Conservation (phyloP, 1,284 basidiomycete genomes). For the Hemileia vastatrix region DNA sequence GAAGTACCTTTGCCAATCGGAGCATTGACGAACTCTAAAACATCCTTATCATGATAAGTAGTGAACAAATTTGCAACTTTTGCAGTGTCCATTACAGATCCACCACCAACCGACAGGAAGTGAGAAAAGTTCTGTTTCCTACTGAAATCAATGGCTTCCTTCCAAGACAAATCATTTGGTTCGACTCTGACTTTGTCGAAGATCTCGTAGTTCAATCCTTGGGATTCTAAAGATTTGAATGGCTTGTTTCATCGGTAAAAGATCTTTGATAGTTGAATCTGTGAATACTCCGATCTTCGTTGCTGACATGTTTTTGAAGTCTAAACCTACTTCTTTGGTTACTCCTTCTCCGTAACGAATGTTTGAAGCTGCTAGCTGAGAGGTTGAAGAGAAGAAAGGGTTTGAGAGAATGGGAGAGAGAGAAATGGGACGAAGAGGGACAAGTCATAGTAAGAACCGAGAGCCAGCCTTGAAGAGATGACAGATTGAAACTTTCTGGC, state of each 20-base stretch:
- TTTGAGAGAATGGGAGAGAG: too few relatives aligned
- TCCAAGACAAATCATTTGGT: conserved; percentile 74
- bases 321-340: conserved; percentile 32
- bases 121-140: conserved; percentile 78
- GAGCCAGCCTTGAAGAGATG: too few relatives aligned
- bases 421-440: too few relatives aligned
- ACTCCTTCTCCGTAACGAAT: conserved; percentile 48
- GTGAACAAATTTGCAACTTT: conserved; percentile 82
- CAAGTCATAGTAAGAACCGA: too few relatives aligned
- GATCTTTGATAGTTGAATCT: conserved; percentile 69
- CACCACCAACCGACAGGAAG: conserved; percentile 87
- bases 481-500: too few relatives aligned
- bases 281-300: conserved; percentile 89
- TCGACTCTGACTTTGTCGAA: conserved; percentile 77
- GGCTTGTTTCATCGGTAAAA: conserved; percentile 77
- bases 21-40: conserved; percentile 95
- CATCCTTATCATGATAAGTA: conserved; percentile 79
- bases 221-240: conserved; percentile 62
- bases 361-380: conserved; percentile 85
- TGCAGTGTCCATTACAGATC: conserved; percentile 89
- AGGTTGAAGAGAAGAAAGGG: too few relatives aligned
- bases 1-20: conserved; percentile 84
- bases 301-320: too few relatives aligned
- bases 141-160: conserved; percentile 80
- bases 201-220: conserved; percentile 69